A percentile compares a stretch with the other conserved stretches of the same genome.
Evolutionary conservation across 805 yeast species (phyloP).

Genomic region (Starmerella vaccinii): DNA sequence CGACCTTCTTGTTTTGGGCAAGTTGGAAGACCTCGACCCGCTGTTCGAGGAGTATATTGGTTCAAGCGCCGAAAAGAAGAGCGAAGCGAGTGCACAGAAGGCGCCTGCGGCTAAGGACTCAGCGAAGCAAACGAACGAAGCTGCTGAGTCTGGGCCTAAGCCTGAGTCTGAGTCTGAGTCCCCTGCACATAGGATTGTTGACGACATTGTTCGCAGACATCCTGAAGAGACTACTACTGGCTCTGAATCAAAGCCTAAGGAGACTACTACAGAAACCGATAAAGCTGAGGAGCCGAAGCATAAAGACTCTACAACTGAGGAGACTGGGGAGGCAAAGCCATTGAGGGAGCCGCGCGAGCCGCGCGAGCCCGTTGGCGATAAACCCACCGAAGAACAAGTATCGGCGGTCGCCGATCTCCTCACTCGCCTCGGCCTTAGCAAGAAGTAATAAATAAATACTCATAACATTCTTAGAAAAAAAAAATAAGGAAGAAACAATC

Average conservation of each 20-base stretch:
- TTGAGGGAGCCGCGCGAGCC: background rate
- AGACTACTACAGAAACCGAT: background rate
- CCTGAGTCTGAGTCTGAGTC: no score
- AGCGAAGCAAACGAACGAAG: background rate
- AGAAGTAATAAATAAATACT: background rate
- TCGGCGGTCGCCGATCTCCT: background rate
- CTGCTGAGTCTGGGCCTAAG: no score
- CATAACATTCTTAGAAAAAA: no score
- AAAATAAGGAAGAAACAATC: no score
- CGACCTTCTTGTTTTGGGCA: conserved; percentile 53
- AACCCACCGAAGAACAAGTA: background rate
- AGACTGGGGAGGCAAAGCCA: background rate
- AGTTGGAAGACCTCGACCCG: conserved; percentile 44
- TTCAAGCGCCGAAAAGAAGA: background rate
- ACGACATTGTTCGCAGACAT: background rate
- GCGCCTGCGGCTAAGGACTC: background rate
- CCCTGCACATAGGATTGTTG: background rate
- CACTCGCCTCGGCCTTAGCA: background rate
- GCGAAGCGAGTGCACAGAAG: background rate
- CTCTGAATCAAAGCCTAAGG: background rate
- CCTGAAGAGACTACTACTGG: background rate
- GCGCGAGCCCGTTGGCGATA: background rate
- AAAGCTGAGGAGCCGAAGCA: background rate
- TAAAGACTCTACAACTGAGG: no score
- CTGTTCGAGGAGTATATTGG: conserved; percentile 2